Base-by-base conservation (phyloP, 2,329 filamentous ascomycete genomes). In the Fusarium paranaense region DNA sequence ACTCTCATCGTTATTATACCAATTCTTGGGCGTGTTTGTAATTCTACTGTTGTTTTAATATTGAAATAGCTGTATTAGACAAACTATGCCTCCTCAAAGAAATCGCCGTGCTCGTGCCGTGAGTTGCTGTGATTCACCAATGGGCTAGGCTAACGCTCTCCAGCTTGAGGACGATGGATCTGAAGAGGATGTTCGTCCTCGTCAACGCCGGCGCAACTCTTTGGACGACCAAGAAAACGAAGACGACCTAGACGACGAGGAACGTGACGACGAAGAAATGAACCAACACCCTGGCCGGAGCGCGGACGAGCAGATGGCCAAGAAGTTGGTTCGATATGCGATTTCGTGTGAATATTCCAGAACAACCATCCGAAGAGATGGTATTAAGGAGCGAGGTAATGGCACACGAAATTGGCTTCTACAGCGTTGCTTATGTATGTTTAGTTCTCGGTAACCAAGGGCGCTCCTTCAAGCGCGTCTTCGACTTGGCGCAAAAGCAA, bases 381-480 rank as follows among this genome's bases (percentile, higher is more conserved):
- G 89, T 35, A 91, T 93, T 54, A 87, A 87, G 68, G 90, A 92
- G 60, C 90, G 90, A 84, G 90, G 90, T 91, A 71, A 71, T 6
- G 76, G 22, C 18, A 4, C 6, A 6, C 2, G 5, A 1, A 20
- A 1, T 2, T 9, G 2, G 3, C 10, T 16, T 6, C 5, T 2
- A 42, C 6, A 27, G 2, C 18, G 30, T 56, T 40, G 18, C 68
- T 78, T 27, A 80, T 42, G n/a, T 5, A 27, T 13, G 16, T 2
- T 3, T 30, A 91, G 94, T 97, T 1, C 90, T 98, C 11, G 94
- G 93, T 20, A 88, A 91, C 54, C 89, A 92, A 10, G 85, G 90
- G 8, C 87, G 92, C 35, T 86, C 91, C 38, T 98, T 98, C 81
- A 95, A 91, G 80, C 82, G 84, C 14, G 90, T 98, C 5, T 98